Evolutionary conservation across 1,139 yeast genomes (phyloP), one percentile per base, ranked within the genome.

Genomic region (Suhomyces coccinellae): DNA sequence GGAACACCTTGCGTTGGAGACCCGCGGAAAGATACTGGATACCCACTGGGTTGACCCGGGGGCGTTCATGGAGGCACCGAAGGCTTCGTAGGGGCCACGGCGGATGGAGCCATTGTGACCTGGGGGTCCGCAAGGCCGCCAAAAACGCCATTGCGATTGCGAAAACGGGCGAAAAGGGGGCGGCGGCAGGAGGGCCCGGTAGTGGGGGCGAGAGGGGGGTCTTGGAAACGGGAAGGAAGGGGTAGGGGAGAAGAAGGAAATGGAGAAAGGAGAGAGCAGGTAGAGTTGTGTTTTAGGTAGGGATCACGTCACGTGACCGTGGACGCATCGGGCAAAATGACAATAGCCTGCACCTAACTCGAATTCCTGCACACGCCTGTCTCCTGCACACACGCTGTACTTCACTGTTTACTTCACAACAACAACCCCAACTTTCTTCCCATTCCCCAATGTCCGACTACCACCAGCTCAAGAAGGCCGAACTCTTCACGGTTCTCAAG

Each of bases 21-120:
- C 69, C 67, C 7, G 68, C 64, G 0, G 93, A 80, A 30, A 88
- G 66, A 55, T 87, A 85, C 57, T 87, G 96, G 43, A 79, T 78
- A 1, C 83, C 84, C 13, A 79, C 68, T 44, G 74, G 87, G 59
- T 87, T 88, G 36, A 83, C 68, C 37, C 87, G 61, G 7, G 86
- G 87, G 33, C 54, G 50, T 54, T 79, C 76, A 6, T 36, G 27
- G 16, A 20, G 28, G 17, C 7, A 7, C 17, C 14, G 26, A 6
- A 32, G 31, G 17, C 13, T 12, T 11, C 33, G 31, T 15, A 29
- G 31, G 24, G 39, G 27, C 30, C 39, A 33, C 6, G 17, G 24
- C 27, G 34, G 36, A 16, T 17, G 24, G 28, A 5, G 10, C 28
- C 28, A 27, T 6, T 22, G 36, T 16, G 17, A 33, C n/a, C 29